Conservation (phyloP, 805 yeast genomes). For the Teunomyces barrocoloradensis region DNA sequence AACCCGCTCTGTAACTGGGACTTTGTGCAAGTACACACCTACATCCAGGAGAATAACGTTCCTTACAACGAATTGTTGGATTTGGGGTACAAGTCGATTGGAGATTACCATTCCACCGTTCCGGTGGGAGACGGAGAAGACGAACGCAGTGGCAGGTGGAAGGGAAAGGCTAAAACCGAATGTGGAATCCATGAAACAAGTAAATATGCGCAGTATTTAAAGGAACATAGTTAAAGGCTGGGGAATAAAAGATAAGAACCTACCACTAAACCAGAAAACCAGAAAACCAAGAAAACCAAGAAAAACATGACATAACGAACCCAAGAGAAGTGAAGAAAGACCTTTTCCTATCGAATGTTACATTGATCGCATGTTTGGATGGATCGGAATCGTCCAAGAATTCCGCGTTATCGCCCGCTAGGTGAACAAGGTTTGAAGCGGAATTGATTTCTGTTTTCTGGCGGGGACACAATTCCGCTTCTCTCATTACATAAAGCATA, state of each 20-base stretch:
- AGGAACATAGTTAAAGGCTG: neutral
- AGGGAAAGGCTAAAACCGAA: constrained; percentile 87
- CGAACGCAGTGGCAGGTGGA: constrained; percentile 97
- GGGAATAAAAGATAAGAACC: neutral
- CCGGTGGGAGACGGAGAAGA: constrained; percentile 92
- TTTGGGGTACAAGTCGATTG: constrained; percentile 85
- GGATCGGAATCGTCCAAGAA: too few relatives aligned
- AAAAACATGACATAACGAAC: too few relatives aligned
- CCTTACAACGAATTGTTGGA: constrained; percentile 85
- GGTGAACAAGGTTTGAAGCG: neutral
- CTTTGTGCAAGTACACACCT: constrained; percentile 65
- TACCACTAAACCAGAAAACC: neutral
- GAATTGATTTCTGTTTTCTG: neutral
- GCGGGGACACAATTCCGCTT: neutral
- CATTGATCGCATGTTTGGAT: too few relatives aligned
- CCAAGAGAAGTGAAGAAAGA: too few relatives aligned
- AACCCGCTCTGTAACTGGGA: constrained; percentile 87
- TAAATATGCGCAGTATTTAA: constrained; percentile 64
- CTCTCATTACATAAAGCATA: neutral
- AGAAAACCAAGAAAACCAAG: too few relatives aligned
- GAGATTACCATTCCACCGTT: constrained; percentile 91
- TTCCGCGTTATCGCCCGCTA: too few relatives aligned
- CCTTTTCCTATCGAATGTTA: too few relatives aligned
- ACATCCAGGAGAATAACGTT: constrained; percentile 67
- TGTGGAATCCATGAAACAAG: constrained; percentile 91